Conservation (phyloP, 306 rosid genomes). For the Prunus padus region DNA sequence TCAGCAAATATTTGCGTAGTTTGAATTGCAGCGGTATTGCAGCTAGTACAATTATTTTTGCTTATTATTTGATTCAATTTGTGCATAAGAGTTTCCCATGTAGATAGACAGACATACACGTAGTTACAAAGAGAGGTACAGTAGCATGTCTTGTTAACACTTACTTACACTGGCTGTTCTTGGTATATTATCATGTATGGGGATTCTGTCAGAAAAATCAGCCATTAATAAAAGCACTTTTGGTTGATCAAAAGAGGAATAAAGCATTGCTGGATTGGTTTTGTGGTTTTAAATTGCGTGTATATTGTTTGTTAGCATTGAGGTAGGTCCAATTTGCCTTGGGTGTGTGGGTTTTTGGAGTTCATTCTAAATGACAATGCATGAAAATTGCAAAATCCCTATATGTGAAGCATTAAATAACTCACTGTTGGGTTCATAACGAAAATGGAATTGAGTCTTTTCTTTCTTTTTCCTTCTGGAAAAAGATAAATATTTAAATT, state of each 20-base stretch:
- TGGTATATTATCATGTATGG: not conserved
- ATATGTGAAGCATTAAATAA: too few relatives aligned
- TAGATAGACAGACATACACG: slow-evolving; percentile 21
- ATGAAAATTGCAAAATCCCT: too few relatives aligned
- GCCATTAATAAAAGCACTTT: not conserved
- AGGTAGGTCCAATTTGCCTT: not conserved
- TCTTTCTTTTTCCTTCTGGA: not conserved
- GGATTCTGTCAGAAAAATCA: not conserved
- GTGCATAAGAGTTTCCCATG: slow-evolving; percentile 30
- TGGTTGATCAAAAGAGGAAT: not conserved
- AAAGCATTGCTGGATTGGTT: not conserved
- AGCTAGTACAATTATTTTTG: slow-evolving; percentile 17
- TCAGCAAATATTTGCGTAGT: slow-evolving; percentile 84
- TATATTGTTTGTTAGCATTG: not conserved
- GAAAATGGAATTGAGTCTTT: not conserved
- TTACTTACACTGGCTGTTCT: slow-evolving; percentile 3
- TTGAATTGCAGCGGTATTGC: slow-evolving; percentile 17
- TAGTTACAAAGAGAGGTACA: not conserved
- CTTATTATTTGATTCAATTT: slow-evolving; percentile 53
- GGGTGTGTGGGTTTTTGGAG: not conserved
- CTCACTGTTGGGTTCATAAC: too few relatives aligned
- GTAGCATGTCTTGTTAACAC: not conserved
- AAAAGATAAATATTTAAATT: not conserved
- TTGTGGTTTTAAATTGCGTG: not conserved
- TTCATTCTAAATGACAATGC: not conserved